Evolutionary conservation across 192 early-diverging fungal genomes (phyloP).

Genomic region (Chytriomyces sp.): DNA sequence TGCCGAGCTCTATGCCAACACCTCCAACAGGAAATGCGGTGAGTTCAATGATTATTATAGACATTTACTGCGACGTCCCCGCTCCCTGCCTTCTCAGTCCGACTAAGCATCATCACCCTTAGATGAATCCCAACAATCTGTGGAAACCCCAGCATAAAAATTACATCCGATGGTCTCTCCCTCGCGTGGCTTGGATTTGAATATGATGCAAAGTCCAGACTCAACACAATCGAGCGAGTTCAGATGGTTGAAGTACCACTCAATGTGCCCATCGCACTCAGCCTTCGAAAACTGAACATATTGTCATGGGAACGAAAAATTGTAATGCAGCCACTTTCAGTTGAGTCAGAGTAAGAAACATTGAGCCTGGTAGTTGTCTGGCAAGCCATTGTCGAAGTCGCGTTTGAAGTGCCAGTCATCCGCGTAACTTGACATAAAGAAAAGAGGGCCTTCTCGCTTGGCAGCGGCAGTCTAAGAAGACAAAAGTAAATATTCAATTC

Average conservation of each 20-base stretch:
- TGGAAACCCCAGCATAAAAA: not conserved
- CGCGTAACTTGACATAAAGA: not conserved
- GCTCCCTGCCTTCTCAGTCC: no score
- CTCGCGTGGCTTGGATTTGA: not conserved
- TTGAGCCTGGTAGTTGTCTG: no score
- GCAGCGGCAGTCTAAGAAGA: no score
- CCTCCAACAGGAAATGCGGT: no score
- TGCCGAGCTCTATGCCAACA: no score
- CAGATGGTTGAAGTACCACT: not conserved
- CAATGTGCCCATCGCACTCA: not conserved
- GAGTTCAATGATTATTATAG: no score
- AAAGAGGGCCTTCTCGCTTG: no score
- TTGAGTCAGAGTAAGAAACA: not conserved
- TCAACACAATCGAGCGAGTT: not conserved
- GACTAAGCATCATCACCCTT: not conserved
- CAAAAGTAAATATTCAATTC: no score
- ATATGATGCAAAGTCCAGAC: not conserved
- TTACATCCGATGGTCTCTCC: slow-evolving; percentile 1
- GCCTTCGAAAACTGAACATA: not conserved
- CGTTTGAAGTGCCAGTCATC: not conserved
- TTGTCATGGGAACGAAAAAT: not conserved
- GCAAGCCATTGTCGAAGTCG: no score
- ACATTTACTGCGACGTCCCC: no score
- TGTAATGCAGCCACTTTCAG: not conserved
- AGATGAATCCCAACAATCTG: not conserved